Conservation (phyloP, 495 filamentous ascomycete genomes). For the Podospora conica region DNA sequence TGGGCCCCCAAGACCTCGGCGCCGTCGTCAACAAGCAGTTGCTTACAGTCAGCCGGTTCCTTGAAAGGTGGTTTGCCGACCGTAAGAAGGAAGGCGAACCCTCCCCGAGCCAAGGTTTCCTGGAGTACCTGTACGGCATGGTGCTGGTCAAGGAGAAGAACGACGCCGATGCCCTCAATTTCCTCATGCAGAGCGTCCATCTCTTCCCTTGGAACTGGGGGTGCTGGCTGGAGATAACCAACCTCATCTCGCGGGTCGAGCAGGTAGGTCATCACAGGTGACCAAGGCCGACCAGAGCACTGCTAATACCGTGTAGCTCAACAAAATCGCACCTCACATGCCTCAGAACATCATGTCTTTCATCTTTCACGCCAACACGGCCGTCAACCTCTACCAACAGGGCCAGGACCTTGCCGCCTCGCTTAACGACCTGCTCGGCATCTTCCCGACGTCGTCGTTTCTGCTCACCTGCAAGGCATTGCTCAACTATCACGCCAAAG, state of each 20-base stretch:
- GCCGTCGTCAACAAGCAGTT: constrained; percentile 79
- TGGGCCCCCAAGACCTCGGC: constrained; percentile 86
- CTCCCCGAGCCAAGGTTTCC: constrained; percentile 71
- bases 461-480: constrained; percentile 84
- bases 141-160: constrained; percentile 88
- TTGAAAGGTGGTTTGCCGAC: constrained; percentile 71
- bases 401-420: constrained; percentile 62
- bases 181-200: constrained; percentile 78
- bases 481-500: constrained; percentile 89
- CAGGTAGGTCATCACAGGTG: constrained; percentile 52
- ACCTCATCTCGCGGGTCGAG: constrained; percentile 67
- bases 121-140: constrained; percentile 86
- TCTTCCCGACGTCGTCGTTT: constrained; percentile 83
- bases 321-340: constrained; percentile 50
- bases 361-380: constrained; percentile 86
- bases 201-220: constrained; percentile 92
- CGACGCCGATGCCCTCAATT: constrained; percentile 71
- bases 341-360: constrained; percentile 88
- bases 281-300: neutral
- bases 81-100: constrained; percentile 52
- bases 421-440: constrained; percentile 66
- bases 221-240: constrained; percentile 83
- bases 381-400: constrained; percentile 85
- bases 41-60: constrained; percentile 59
- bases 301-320: constrained; percentile 35